Percentiles rank a stretch among this genome's conserved stretches.
phyloP scores from a whole-genome alignment of 1,284 basidiomycete species.

The Exobasidium cylindrosporum region DNA sequence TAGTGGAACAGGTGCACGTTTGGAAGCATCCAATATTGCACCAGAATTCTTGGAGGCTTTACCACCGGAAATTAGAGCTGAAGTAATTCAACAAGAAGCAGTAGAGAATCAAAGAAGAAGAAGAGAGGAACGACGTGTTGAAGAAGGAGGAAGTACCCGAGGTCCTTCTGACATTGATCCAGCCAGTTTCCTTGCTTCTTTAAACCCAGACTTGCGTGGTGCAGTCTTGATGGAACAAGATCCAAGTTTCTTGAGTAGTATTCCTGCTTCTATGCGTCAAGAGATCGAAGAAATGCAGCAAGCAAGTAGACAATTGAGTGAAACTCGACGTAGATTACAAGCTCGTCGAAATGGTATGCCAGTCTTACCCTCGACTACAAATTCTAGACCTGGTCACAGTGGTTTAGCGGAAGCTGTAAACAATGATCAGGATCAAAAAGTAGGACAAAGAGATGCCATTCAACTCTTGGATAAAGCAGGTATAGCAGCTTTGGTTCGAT shows the following conservation, averaged over 20 bases:
- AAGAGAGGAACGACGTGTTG: slow-evolving; percentile 53
- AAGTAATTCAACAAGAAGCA: slow-evolving; percentile 91
- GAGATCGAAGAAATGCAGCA: slow-evolving; percentile 20
- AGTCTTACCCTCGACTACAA: not conserved
- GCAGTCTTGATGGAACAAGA: slow-evolving; percentile 82
- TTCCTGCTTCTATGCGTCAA: slow-evolving; percentile 59
- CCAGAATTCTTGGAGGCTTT: slow-evolving; percentile 92
- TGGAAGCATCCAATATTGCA: slow-evolving; percentile 70
- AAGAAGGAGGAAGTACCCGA: slow-evolving; percentile 11
- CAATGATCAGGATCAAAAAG: not conserved
- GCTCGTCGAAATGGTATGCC: not conserved
- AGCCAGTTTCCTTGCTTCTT: slow-evolving; percentile 78
- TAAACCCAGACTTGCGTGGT: slow-evolving; percentile 77
- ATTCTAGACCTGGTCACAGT: slow-evolving; percentile 10
- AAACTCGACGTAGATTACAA: slow-evolving; percentile 5
- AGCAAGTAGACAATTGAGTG: slow-evolving; percentile 21
- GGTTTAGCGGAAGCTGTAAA: slow-evolving; percentile 42
- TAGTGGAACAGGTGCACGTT: slow-evolving; percentile 51
- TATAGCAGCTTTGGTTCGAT: slow-evolving; percentile 81
- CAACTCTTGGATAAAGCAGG: slow-evolving; percentile 89
- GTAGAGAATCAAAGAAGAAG: slow-evolving; percentile 67
- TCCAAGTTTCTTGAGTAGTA: slow-evolving; percentile 72
- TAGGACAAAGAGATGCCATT: slow-evolving; percentile 68
- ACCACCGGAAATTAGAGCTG: slow-evolving; percentile 90
- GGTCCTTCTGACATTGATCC: slow-evolving; percentile 66